Percentiles rank a stretch among this genome's conserved stretches.
phyloP scores from a whole-genome alignment of 805 yeast species.

The Sugiyamaella lignohabitans region DNA sequence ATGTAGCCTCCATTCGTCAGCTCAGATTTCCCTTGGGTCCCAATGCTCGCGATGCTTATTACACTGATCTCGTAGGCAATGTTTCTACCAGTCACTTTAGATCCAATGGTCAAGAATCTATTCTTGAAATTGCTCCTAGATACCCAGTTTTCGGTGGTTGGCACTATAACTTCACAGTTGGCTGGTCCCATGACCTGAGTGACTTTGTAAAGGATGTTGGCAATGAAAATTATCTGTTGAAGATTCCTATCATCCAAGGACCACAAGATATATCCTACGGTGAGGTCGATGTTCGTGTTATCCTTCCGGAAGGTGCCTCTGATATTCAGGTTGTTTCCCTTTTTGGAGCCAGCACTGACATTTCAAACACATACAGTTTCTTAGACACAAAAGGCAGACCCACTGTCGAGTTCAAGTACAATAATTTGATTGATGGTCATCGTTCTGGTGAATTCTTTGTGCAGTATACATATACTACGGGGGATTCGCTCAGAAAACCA shows the following conservation, averaged over 20 bases:
- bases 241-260: slow-evolving; percentile 68
- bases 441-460: slow-evolving; percentile 45
- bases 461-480: slow-evolving; percentile 39
- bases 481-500: slow-evolving; percentile 58
- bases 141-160: slow-evolving; percentile 96
- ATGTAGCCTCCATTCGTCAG: slow-evolving; percentile 54
- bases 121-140: slow-evolving; percentile 68
- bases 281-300: slow-evolving; percentile 50
- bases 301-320: slow-evolving; percentile 84
- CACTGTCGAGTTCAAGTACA: slow-evolving; percentile 53
- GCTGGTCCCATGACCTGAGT: slow-evolving; percentile 69
- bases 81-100: slow-evolving; percentile 64
- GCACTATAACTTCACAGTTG: slow-evolving; percentile 90
- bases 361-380: slow-evolving; percentile 31
- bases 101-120: slow-evolving; percentile 28
- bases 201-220: slow-evolving; percentile 45
- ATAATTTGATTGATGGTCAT: slow-evolving; percentile 65
- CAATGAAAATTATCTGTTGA: slow-evolving; percentile 48
- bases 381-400: slow-evolving; percentile 79
- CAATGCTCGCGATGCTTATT: slow-evolving; percentile 60
- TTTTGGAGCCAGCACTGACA: slow-evolving; percentile 22
- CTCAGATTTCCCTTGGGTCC: slow-evolving; percentile 52
- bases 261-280: slow-evolving; percentile 66
- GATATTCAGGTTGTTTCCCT: slow-evolving; percentile 51
- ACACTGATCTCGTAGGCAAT: slow-evolving; percentile 85